These are phyloP conservation scores for Aspergillus novoparasiticus DNA, from an alignment of 2,329 filamentous ascomycete genomes.

Conservation along the genomic window DNA sequence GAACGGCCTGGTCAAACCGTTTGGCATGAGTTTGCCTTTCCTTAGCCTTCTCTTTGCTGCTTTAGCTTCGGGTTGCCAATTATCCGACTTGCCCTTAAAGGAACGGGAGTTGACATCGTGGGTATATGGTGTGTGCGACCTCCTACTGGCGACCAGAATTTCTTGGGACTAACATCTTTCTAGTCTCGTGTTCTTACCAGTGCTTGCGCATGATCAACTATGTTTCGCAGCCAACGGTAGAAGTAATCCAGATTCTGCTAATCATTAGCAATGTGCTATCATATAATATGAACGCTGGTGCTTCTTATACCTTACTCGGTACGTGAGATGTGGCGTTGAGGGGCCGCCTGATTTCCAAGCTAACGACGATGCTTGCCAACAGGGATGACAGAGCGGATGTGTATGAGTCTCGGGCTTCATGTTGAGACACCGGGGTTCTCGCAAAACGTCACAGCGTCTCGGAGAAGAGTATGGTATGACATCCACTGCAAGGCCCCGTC, in stretches of 20 bases:
- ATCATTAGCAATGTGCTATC: constrained; percentile 65
- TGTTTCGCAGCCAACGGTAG: constrained; percentile 61
- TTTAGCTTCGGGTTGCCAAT: constrained; percentile 63
- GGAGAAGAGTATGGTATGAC: constrained; percentile 41
- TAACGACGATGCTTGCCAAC: constrained; percentile 5
- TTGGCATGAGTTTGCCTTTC: constrained; percentile 60
- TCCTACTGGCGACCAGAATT: background rate
- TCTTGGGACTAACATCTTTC: constrained; percentile 25
- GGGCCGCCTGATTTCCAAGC: background rate
- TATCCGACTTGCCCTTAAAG: constrained; percentile 57
- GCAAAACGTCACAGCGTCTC: constrained; percentile 44
- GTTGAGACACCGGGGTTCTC: constrained; percentile 55
- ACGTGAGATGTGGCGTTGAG: constrained; percentile 24
- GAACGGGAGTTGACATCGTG: constrained; percentile 65
- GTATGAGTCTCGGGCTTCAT: constrained; percentile 61
- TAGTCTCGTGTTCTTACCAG: constrained; percentile 66
- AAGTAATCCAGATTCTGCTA: constrained; percentile 63
- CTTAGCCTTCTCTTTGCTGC: constrained; percentile 64
- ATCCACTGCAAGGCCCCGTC: background rate
- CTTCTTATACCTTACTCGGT: constrained; percentile 63
- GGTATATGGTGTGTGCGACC: constrained; percentile 55
- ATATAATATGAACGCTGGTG: constrained; percentile 66
- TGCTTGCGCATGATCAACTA: constrained; percentile 66
- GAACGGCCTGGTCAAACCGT: constrained; percentile 56
- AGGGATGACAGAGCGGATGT: constrained; percentile 48